Base-by-base conservation (phyloP, 176 grass and related monocot genomes). In the Elaeis guineensis region DNA sequence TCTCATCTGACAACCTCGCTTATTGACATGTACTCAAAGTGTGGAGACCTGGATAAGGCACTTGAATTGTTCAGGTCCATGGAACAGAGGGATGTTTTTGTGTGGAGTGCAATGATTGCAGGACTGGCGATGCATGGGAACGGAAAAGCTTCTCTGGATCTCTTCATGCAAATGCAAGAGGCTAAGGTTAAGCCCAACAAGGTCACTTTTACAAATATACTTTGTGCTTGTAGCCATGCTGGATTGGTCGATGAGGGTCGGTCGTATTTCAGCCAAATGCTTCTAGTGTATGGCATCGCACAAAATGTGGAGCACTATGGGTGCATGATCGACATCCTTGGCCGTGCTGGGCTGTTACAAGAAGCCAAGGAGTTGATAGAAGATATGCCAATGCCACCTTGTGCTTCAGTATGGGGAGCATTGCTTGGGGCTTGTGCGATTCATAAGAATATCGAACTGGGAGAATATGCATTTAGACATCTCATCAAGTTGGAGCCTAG, bases 301-400 rank as follows among this genome's bases (percentile, higher is more conserved):
- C 75, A 28, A 20, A 60, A 72, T 21, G 23, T 62, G 26, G 58
- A 70, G 50, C 86, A 90, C 61, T 73, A 77, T 11, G 67, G 63
- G 44, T 90, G 78, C 64, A 82, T 90, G 62, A 71, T 44, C 55
- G 86, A 82, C 57, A 69, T 90, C 24, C 82, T 90, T 49, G 78
- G 78, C 25, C 77, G 82, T 69, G 82, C 61, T 66, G 86, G 86
- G 28, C 66, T 4, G 2, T 49, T 82, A 61, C 65, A 63, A 0
- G 55, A 82, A 50, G 86, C 86, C 29, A 81, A 64, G 54, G 51
- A 14, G 19, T 90, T 76, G 52, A 79, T 90, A 44, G 63, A 76
- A 26, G 69, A 64, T 19, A 82, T 85, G 78, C 75, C 78, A 23
- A 75, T 69, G 25, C 51, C 77, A 68, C 66, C 82, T 75, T 72